Evolutionary conservation across 1,284 basidiomycete genomes (phyloP), one percentile per base, ranked within the genome.

Genomic region (Irpex rosettiformis): DNA sequence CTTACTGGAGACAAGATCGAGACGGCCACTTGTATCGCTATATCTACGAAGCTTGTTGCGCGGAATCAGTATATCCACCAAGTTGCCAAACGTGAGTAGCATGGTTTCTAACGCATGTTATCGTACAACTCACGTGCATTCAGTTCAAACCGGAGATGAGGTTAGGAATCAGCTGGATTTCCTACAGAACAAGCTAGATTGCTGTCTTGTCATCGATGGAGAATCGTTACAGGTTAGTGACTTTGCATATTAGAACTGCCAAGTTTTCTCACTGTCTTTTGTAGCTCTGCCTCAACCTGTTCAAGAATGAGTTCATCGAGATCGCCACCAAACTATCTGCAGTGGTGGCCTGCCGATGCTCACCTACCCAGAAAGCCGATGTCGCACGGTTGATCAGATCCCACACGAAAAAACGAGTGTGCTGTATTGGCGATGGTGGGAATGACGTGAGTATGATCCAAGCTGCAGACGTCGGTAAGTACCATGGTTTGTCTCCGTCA

Each of bases 1-100:
- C 79, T 99, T 67, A 99, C 97, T 0, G 97, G 97, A 0, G 97
- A 99, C 76, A 99, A 99, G 78, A 95, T 99, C 62, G 97, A 99
- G 78, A 99, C 97, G 2, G 97, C 97, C 5, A 92, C 96, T 29
- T 98, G 96, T 73, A 99, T 99, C 67, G 96, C 96, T 1, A 95
- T 98, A 62, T 98, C 94, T 37, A 97, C 93, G 28, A 99, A 98
- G 71, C 79, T 99, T 24, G 96, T 99, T 0, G 91, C 94, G 16
- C 81, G 97, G 65, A 95, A 95, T 68, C 97, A 99, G 72, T 98
- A 98, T 70, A 97, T 99, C 33, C 96, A 98, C 67, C 95, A 98
- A 69, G 91, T 98, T 27, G 85, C 96, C 1, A 99, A 98, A 74
- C 72, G 94, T 96, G 62, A 64, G 90, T 80, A 3, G 29, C 56